Conservation (phyloP, 129 eudicot genomes). For the Dittrichia graveolens region DNA sequence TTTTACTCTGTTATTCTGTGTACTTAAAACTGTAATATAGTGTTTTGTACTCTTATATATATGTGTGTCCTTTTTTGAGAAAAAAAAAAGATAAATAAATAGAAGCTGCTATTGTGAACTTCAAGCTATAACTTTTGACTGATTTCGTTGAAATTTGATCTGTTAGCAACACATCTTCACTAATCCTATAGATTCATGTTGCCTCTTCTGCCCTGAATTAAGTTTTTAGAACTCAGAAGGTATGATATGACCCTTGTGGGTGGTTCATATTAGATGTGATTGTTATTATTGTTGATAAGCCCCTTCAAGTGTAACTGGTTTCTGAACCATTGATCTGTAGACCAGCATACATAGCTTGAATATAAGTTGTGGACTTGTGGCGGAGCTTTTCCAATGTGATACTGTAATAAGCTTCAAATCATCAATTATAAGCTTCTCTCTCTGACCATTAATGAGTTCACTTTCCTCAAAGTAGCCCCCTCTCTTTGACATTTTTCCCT, state of each 20-base stretch:
- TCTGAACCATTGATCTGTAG: constrained; percentile 15
- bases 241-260: constrained; percentile 2
- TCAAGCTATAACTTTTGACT: not conserved
- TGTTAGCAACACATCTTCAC: constrained; percentile 14
- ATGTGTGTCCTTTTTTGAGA: not conserved
- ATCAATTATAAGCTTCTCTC: constrained; percentile 11
- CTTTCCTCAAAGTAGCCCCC: constrained; percentile 22
- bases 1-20: constrained; percentile 3
- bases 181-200: constrained; percentile 9
- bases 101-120: not conserved
- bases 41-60: not conserved
- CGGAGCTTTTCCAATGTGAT: not conserved
- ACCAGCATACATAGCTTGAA: not conserved
- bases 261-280: constrained; percentile 11
- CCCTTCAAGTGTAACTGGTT: constrained; percentile 2
- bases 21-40: too few relatives aligned
- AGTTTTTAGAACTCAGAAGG: not conserved
- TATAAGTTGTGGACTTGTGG: not conserved
- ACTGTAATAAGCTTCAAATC: not conserved
- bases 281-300: constrained; percentile 10
- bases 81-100: too few relatives aligned
- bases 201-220: not conserved
- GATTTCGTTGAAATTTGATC: constrained; percentile 8
- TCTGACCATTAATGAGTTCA: constrained; percentile 16
- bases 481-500: constrained; percentile 23